These are phyloP conservation scores for Pythium oligandrum DNA, from an alignment of 352 stramenopile genomes.

Conservation along the genomic window DNA sequence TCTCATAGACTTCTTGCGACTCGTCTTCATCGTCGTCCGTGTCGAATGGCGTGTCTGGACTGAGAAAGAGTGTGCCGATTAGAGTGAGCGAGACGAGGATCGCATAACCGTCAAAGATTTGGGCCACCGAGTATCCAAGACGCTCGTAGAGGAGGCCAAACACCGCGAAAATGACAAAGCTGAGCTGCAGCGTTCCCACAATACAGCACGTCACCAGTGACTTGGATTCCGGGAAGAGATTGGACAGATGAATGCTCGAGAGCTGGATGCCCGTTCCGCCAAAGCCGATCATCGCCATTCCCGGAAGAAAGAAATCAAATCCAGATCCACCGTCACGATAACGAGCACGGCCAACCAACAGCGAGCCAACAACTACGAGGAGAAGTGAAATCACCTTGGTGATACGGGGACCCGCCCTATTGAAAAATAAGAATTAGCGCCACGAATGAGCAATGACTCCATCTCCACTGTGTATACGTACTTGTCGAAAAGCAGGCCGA, in stretches of 20 bases:
- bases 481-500: constrained; percentile 61
- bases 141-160: constrained; percentile 47
- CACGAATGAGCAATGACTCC: not conserved
- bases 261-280: constrained; percentile 61
- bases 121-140: constrained; percentile 27
- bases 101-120: constrained; percentile 53
- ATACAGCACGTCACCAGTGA: constrained; percentile 69
- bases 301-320: constrained; percentile 45
- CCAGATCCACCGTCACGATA: constrained; percentile 26
- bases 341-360: constrained; percentile 47
- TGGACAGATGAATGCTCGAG: constrained; percentile 68
- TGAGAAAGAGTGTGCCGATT: constrained; percentile 42
- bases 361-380: constrained; percentile 35
- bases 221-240: constrained; percentile 63
- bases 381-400: constrained; percentile 52
- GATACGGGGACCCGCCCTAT: constrained; percentile 26
- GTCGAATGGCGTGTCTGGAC: constrained; percentile 50
- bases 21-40: constrained; percentile 2
- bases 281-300: constrained; percentile 62
- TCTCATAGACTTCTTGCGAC: constrained; percentile 8
- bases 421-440: constrained; percentile 21
- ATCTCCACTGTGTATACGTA: constrained; percentile 11
- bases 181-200: constrained; percentile 61
- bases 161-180: constrained; percentile 70
- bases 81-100: constrained; percentile 44